Percentiles rank a stretch among this genome's conserved stretches.
These are phyloP conservation scores for Pseudozyma sp. DNA, from an alignment of 1,284 basidiomycete species.

Conservation along the genomic window DNA sequence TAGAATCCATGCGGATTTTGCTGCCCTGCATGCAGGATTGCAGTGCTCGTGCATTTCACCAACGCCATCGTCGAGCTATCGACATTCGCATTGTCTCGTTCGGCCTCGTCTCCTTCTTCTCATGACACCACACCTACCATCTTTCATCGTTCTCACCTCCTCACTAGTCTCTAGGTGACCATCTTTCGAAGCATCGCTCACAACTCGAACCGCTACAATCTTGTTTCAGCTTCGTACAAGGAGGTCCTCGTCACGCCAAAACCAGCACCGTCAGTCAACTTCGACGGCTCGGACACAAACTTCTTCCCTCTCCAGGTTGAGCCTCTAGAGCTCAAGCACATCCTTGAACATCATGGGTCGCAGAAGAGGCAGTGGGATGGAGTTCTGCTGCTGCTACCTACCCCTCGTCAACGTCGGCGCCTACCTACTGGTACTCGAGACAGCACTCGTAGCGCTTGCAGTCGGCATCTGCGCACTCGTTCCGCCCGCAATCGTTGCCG, in stretches of 20 bases:
- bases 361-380: slow-evolving; percentile 40
- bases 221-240: no score
- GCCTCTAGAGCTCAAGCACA: not conserved
- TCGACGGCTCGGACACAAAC: not conserved
- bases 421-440: slow-evolving; percentile 61
- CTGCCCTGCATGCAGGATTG: slow-evolving; percentile 20
- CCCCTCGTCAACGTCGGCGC: slow-evolving; percentile 67
- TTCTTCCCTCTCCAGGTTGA: not conserved
- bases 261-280: not conserved
- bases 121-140: no score
- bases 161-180: no score
- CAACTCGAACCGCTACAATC: no score
- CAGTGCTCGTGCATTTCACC: slow-evolving; percentile 21
- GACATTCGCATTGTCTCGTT: not conserved
- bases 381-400: slow-evolving; percentile 65
- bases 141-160: no score
- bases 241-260: no score
- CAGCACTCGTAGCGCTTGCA: slow-evolving; percentile 57
- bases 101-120: no score
- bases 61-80: not conserved
- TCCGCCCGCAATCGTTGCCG: slow-evolving; percentile 63
- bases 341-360: slow-evolving; percentile 15
- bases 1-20: not conserved
- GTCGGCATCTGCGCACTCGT: slow-evolving; percentile 59
- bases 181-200: no score